These are phyloP conservation scores for Withania somnifera DNA, from an alignment of 305 asterid genomes.

Conservation along the genomic window DNA sequence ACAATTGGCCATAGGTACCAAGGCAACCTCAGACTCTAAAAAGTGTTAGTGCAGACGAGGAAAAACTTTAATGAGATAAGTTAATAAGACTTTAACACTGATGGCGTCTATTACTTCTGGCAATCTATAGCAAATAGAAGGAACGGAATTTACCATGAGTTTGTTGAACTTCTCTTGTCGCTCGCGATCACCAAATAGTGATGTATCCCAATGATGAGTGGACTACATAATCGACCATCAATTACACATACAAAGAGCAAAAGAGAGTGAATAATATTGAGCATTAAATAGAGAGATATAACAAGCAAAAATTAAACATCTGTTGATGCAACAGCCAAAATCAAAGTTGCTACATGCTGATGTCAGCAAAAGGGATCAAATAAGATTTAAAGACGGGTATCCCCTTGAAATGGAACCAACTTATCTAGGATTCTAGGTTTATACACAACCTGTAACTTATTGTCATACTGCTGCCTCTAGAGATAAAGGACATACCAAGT, in stretches of 20 bases:
- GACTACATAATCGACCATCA: constrained; percentile 38
- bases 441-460: neutral
- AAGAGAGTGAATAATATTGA: constrained; percentile 30
- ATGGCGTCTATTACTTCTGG: neutral
- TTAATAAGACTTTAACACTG: neutral
- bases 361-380: neutral
- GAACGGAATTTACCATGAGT: constrained; percentile 76
- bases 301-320: neutral
- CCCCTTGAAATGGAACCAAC: neutral
- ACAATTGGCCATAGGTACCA: constrained; percentile 94
- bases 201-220: constrained; percentile 67
- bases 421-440: neutral
- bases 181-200: constrained; percentile 79
- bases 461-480: neutral
- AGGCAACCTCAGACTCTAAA: constrained; percentile 98
- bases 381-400: neutral
- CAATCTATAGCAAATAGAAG: constrained; percentile 7
- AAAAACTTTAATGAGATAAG: constrained; percentile 2
- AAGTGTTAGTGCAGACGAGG: constrained; percentile 60
- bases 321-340: neutral
- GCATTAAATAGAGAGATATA: neutral
- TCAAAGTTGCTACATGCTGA: neutral
- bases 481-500: neutral
- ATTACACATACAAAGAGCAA: constrained; percentile 30
- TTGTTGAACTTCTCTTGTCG: constrained; percentile 94